phyloP scores from a whole-genome alignment of 768 basidiomycete genomes.

The Lentinula detonsa region DNA sequence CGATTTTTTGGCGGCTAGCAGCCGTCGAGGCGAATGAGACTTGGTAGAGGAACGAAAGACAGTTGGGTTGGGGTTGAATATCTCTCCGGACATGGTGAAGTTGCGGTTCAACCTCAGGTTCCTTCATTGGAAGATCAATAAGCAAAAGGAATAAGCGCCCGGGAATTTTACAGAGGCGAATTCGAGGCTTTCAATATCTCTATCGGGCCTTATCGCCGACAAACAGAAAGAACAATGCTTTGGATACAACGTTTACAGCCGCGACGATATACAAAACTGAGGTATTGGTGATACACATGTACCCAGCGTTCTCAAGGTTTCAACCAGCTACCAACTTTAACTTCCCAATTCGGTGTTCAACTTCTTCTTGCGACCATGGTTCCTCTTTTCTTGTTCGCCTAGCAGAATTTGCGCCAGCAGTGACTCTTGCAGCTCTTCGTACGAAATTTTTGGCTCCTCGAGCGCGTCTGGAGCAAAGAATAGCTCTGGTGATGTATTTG shows the following conservation, averaged over 20 bases:
- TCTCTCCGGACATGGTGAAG: constrained; percentile 42
- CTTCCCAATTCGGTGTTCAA: neutral
- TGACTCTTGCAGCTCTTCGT: constrained; percentile 5
- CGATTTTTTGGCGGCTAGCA: constrained; percentile 35
- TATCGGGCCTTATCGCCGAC: neutral
- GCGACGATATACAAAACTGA: neutral
- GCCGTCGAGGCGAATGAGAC: constrained; percentile 32
- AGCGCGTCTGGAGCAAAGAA: constrained; percentile 7
- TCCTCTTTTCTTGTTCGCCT: neutral
- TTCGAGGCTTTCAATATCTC: neutral
- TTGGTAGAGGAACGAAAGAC: constrained; percentile 57
- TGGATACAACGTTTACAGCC: neutral
- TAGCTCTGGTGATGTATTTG: neutral
- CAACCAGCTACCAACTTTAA: neutral
- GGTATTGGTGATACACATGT: neutral
- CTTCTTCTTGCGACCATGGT: neutral
- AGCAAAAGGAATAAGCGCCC: neutral
- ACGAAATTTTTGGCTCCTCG: constrained; percentile 2
- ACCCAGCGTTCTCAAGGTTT: neutral
- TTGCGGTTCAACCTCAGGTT: no score
- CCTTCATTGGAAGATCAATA: neutral
- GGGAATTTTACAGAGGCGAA: no score
- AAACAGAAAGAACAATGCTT: neutral
- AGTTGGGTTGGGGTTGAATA: constrained; percentile 89
- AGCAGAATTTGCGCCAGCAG: constrained; percentile 2